Evolutionary conservation across 805 yeast genomes (phyloP), one percentile per base, ranked within the genome.

Genomic region (Lachancea kluyveri): DNA sequence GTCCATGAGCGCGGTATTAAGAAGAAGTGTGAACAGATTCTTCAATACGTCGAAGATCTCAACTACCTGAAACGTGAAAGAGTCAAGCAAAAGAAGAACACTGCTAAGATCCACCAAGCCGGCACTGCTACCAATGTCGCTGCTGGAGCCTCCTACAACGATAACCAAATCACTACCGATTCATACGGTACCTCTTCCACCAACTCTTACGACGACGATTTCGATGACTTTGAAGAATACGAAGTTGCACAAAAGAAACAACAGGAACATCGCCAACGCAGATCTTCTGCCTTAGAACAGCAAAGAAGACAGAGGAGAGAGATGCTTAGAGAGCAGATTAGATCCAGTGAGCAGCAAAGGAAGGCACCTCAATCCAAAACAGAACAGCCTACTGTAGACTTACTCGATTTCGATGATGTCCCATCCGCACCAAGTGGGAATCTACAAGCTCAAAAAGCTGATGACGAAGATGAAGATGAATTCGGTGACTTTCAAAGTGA

Each of bases 401-500:
- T 57, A 26, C 33, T 57, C 28, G 59, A 52, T 38, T 45, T 58
- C 18, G 60, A 48, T 33, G 48, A 42, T 28, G 28, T 35, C 10
- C 31, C 46, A 19, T 15, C 36, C n/a, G 10, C 36, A 15, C 25
- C 24, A 22, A 13, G 21, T 10, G 15, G 12, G 4, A 3, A 21
- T 10, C 18, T 3, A 14, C 13, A 11, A 14, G 24, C 25, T 4
- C 17, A 31, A 18, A 23, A 32, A 23, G 44, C 32, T 15, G 41
- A 41, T 28, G 55, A 52, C 9, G 54, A 47, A 10, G 52, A 52
- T 6, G 59, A 55, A 26, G 61, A 60, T 39, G 62, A 52, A 13
- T 57, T 57, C 41, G 65, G 68, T 25, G 60, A 60, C 35, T 54
- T 56, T 46, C 59, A 57, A 49, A 43, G 50, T 30, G 56, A 54